Evolutionary conservation across 768 basidiomycete species (phyloP), one percentile per base, ranked within the genome.

Genomic region (Tulasnella sp.): DNA sequence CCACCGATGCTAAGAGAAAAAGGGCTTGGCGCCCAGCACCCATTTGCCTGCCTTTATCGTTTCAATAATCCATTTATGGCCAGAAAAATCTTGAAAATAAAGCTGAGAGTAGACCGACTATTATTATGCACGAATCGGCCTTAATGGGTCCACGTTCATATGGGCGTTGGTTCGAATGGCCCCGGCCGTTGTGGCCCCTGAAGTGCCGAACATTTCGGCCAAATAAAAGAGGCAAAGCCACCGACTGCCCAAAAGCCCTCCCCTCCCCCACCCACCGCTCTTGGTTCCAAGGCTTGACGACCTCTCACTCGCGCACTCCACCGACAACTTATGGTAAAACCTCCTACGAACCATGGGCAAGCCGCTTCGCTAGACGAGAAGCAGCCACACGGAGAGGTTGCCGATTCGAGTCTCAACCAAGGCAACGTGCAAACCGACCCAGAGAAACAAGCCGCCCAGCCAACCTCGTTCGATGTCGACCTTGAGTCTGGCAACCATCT

Each of bases 401-500:
- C 34, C 7, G 34, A 69, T 69, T 69, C 64, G 11, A 69, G 64
- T 69, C 31, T 69, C 64, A 69, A 69, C 64, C 64, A 69, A 69
- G 64, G 64, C 64, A 69, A 69, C 64, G 31, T 18, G 31, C 64
- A 69, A 69, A 69, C 31, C 24, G 64, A 69, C 34, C 64, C 64
- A 69, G 64, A 69, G 64, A 69, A 69, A 69, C 64, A 28, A 24
- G 64, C 64, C 64, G 64, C 64, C 34, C 31, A 31, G 64, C n/a
- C 9, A 31, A 34, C 31, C 16, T 69, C 64, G 64, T 80, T 80
- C 44, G 79, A 80, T 14, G 2, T 72, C 41, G 79, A 80, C 74
- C 79, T 80, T 22, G 79, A 80, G 46, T 28, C 72, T 46, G 64
- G 79, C 46, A 42, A 72, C 44, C 41, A 42, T 3, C 77, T 75